phyloP scores from a whole-genome alignment of 345 rosid species.

The Stellera chamaejasme region DNA sequence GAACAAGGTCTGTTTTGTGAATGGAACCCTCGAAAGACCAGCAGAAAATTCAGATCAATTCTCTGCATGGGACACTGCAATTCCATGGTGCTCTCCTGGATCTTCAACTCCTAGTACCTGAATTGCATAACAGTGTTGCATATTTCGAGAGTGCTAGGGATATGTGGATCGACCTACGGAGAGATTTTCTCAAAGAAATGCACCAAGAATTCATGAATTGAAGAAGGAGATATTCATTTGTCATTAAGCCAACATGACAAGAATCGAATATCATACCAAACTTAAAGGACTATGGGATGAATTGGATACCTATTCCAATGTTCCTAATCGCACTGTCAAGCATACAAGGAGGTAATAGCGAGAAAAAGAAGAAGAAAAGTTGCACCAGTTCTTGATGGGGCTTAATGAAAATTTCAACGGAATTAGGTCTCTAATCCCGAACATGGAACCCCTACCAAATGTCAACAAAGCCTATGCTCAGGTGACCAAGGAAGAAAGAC shows the following conservation, averaged over 20 bases:
- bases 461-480: neutral
- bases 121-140: neutral
- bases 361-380: neutral
- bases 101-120: slow-evolving; percentile 4
- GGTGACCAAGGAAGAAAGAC: neutral
- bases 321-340: neutral
- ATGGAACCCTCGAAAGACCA: neutral
- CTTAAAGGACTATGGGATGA: slow-evolving; percentile 2
- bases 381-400: neutral
- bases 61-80: neutral
- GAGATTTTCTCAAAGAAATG: slow-evolving; percentile 6
- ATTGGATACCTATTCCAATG: neutral
- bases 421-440: neutral
- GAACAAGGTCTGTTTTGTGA: neutral
- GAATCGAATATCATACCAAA: slow-evolving; percentile 2
- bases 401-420: neutral
- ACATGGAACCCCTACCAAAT: neutral
- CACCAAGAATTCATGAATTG: neutral
- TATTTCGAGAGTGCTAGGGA: neutral
- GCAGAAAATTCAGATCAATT: neutral
- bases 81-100: neutral
- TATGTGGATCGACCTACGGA: neutral
- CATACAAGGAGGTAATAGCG: neutral
- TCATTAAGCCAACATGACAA: neutral
- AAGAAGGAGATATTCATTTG: neutral